Conservation (phyloP, 2,329 filamentous ascomycete genomes). For the Stachybotrys echinatus region DNA sequence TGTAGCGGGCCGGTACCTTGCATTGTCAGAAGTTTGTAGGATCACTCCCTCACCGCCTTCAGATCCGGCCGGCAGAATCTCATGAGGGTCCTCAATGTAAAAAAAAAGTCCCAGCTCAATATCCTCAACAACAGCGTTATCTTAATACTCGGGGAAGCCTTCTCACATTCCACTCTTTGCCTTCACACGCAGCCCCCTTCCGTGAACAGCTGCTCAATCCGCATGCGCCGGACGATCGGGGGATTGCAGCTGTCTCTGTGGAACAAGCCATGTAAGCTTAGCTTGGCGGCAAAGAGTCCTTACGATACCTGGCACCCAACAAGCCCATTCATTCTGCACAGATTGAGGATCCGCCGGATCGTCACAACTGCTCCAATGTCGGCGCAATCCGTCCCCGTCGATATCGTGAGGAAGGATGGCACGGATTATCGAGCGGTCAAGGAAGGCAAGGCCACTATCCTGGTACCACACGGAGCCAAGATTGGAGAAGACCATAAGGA, state of each 20-base stretch:
- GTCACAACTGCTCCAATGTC: background rate
- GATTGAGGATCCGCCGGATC: background rate
- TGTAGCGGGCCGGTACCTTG: too few species aligned
- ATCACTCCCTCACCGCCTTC: too few species aligned
- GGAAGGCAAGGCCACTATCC: conserved; percentile 53
- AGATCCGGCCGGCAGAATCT: too few species aligned
- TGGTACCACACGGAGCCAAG: conserved; percentile 43
- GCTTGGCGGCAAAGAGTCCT: background rate
- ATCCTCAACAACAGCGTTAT: too few species aligned
- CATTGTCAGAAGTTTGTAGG: too few species aligned
- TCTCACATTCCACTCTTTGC: too few species aligned
- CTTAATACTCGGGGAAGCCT: too few species aligned
- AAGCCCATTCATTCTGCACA: background rate
- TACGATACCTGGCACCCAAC: background rate
- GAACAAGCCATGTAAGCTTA: background rate
- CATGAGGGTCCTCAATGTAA: too few species aligned
- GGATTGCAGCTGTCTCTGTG: background rate
- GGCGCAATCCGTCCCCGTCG: conserved; percentile 7
- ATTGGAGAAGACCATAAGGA: conserved; percentile 49
- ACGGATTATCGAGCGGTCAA: conserved; percentile 46
- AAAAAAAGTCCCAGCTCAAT: too few species aligned
- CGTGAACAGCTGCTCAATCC: background rate
- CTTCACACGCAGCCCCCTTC: background rate
- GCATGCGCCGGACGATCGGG: background rate
- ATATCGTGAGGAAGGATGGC: conserved; percentile 30